Percentiles rank a stretch among this genome's conserved stretches.
These are phyloP conservation scores for Amanita jacksonii DNA, from an alignment of 768 basidiomycete species.

Conservation along the genomic window DNA sequence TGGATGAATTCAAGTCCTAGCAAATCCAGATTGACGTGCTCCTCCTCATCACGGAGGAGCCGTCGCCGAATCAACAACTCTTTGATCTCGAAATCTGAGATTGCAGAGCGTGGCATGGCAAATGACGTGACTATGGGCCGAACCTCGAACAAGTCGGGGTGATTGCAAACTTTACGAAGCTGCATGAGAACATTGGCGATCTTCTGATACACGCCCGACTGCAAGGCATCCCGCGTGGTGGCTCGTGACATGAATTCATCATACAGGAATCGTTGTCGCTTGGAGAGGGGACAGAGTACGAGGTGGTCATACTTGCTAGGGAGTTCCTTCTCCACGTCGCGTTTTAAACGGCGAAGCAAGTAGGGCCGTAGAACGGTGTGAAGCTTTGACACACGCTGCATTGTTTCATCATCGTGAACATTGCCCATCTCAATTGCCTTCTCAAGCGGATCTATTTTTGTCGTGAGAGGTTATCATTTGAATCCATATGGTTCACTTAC, in stretches of 20 bases:
- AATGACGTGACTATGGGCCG: constrained; percentile 77
- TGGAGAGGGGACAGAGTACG: constrained; percentile 79
- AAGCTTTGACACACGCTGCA: constrained; percentile 79
- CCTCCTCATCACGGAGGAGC: constrained; percentile 45
- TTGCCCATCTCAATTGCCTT: constrained; percentile 85
- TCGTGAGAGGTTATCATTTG: neutral
- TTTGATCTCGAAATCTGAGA: constrained; percentile 78
- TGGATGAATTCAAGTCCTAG: constrained; percentile 58
- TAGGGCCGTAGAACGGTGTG: constrained; percentile 95
- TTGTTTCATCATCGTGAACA: constrained; percentile 67
- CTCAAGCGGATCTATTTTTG: constrained; percentile 71
- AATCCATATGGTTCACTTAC: constrained; percentile 37
- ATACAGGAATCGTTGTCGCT: constrained; percentile 89
- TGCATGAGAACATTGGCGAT: constrained; percentile 97
- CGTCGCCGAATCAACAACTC: constrained; percentile 77
- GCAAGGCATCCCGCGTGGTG: constrained; percentile 71
- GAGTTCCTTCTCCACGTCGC: constrained; percentile 93
- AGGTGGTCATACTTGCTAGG: constrained; percentile 93
- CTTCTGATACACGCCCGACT: constrained; percentile 81
- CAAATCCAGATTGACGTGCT: constrained; percentile 49
- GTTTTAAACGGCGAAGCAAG: constrained; percentile 89
- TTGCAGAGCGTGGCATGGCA: constrained; percentile 63
- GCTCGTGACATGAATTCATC: constrained; percentile 93
- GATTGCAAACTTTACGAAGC: constrained; percentile 91
- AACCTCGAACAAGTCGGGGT: constrained; percentile 88